Base-by-base conservation (phyloP, 345 rosid genomes). In the Erysimum cheiranthoides region DNA sequence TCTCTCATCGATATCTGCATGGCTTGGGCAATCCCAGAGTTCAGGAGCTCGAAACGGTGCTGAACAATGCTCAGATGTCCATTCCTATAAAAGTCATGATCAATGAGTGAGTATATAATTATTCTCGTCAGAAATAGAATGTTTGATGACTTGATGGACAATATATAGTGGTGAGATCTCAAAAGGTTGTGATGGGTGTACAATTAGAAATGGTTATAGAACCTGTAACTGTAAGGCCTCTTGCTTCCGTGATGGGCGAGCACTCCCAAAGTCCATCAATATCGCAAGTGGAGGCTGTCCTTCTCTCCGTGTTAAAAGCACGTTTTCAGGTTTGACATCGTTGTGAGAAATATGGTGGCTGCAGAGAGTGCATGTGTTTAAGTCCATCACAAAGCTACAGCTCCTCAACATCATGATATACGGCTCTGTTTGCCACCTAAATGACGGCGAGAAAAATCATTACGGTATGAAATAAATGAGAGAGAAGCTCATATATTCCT, bases 31-130 rank as follows among this genome's bases (percentile, higher is more conserved):
- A 76, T 96, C 98, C 98, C 98, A 96, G 64, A 96, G 85, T 82
- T 93, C 99, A 14, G 99, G 99, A 73, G 99, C 98, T 83, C 98
- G 89, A 78, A 87, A 86, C 49, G 98, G 98, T 75, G 99, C 99
- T 65, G 97, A 88, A 82, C 96, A 89, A 82, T 95, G 98, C 76
- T 90, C 94, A 57, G 97, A 74, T 80, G 99, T 90, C 99, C 99
- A 93, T 79, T 95, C 99, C 98, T 95, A 72, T 7, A 11, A 3
- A 46, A 61, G 42, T n/a, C 34, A 32, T 16, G 25, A 21, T 21
- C 25, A 21, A 21, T 21, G 25, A 21, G 25, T 21, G 25, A 21
- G 25, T 21, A 21, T n/a, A n/a, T n/a, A n/a, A n/a, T n/a, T n/a
- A n/a, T n/a, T n/a, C n/a, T n/a, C n/a, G n/a, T n/a, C n/a, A n/a